Percentiles rank a stretch among this genome's conserved stretches.
Evolutionary conservation across 768 basidiomycete genomes (phyloP).

Genomic region (Rhodotorula kratochvilovae): DNA sequence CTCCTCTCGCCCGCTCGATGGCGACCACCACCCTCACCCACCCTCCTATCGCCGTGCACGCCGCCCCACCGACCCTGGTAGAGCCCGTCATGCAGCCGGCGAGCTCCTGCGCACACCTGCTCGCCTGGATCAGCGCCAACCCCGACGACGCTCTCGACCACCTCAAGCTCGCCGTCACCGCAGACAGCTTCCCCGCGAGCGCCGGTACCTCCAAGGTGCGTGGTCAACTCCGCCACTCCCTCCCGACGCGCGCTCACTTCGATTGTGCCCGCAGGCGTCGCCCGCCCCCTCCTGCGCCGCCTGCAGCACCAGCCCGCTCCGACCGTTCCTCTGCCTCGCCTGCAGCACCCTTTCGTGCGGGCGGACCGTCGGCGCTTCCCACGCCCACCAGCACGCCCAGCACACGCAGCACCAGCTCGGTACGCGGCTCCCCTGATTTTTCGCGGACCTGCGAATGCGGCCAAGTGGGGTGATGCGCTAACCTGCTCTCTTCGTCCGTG

Average conservation of each 20-base stretch:
- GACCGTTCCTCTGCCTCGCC: slow-evolving; percentile 21
- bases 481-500: background rate
- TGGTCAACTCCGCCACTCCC: slow-evolving; percentile 59
- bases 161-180: background rate
- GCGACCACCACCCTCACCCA: background rate
- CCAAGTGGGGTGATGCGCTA: background rate
- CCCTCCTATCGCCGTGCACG: background rate
- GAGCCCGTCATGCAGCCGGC: too few relatives aligned
- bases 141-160: background rate
- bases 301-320: background rate
- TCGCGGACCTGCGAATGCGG: background rate
- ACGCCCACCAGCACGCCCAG: background rate
- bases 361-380: accelerated
- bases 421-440: background rate
- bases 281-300: slow-evolving; percentile 61
- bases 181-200: too few relatives aligned
- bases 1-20: background rate
- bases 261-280: slow-evolving; percentile 50
- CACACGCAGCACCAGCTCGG: slow-evolving; percentile 11
- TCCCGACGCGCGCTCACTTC: slow-evolving; percentile 51
- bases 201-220: background rate
- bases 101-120: background rate
- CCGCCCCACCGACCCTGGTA: background rate
- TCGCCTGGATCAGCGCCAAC: background rate
- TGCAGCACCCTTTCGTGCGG: slow-evolving; percentile 10